phyloP scores from a whole-genome alignment of 2,329 filamentous ascomycete species.

The Epichloe hybrida region DNA sequence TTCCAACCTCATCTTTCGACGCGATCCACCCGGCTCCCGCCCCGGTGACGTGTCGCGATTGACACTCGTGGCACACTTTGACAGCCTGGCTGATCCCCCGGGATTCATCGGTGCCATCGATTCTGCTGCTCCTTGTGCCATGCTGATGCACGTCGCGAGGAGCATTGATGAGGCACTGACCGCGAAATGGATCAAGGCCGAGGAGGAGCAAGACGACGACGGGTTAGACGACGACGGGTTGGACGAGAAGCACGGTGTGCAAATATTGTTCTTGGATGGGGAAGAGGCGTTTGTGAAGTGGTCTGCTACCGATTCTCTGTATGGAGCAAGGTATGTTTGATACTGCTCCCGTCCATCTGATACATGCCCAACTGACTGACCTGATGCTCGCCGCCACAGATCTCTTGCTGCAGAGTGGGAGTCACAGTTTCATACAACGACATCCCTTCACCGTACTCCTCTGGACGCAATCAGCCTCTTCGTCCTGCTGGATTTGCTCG shows the following conservation, averaged over 20 bases:
- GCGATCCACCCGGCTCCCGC: slow-evolving; percentile 73
- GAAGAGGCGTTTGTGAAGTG: slow-evolving; percentile 83
- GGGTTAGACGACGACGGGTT: slow-evolving; percentile 55
- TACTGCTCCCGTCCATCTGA: background rate
- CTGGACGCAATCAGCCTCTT: slow-evolving; percentile 77
- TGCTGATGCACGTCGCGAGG: slow-evolving; percentile 75
- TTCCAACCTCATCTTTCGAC: slow-evolving; percentile 69
- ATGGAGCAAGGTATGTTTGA: slow-evolving; percentile 58
- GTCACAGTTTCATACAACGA: slow-evolving; percentile 48
- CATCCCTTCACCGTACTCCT: slow-evolving; percentile 61
- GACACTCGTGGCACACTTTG: slow-evolving; percentile 88
- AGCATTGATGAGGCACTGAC: slow-evolving; percentile 69
- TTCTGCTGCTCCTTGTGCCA: slow-evolving; percentile 86
- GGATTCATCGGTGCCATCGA: slow-evolving; percentile 92
- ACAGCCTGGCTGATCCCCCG: slow-evolving; percentile 69
- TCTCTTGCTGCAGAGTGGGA: slow-evolving; percentile 79
- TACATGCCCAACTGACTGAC: background rate
- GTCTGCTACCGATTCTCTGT: slow-evolving; percentile 72
- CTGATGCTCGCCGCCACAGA: slow-evolving; percentile 13
- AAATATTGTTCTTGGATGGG: slow-evolving; percentile 82
- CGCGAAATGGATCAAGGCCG: slow-evolving; percentile 59
- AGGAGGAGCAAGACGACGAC: slow-evolving; percentile 46
- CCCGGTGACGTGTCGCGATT: slow-evolving; percentile 65
- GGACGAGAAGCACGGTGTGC: slow-evolving; percentile 69
- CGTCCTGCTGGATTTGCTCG: slow-evolving; percentile 81